Conservation (phyloP, 768 basidiomycete species). For the Phlebiopsis gigantea region DNA sequence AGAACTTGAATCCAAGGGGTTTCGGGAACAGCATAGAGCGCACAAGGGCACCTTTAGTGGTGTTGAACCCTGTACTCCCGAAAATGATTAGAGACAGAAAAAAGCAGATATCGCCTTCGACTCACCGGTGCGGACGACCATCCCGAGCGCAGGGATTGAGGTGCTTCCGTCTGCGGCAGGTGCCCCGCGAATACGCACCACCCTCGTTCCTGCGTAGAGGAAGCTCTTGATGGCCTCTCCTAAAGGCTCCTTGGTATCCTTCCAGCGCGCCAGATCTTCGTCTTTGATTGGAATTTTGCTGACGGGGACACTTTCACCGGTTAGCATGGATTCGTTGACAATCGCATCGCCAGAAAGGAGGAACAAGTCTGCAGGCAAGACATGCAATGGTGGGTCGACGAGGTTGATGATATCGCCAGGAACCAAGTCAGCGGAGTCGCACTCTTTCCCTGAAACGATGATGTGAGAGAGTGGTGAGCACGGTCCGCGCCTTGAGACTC, state of each 20-base stretch:
- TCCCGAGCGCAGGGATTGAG: conserved; percentile 62
- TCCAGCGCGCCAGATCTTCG: conserved; percentile 69
- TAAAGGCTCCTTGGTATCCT: conserved; percentile 49
- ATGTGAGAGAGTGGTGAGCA: background rate
- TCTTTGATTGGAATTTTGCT: conserved; percentile 85
- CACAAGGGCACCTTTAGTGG: conserved; percentile 93
- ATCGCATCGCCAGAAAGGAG: conserved; percentile 95
- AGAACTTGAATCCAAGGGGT: conserved; percentile 98
- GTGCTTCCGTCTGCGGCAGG: conserved; percentile 46
- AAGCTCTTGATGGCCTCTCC: conserved; percentile 76
- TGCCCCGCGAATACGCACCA: conserved; percentile 76
- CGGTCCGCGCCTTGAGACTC: conserved; percentile 22
- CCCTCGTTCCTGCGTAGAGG: conserved; percentile 84
- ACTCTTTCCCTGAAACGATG: conserved; percentile 49
- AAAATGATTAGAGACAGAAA: background rate
- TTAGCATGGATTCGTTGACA: conserved; percentile 98
- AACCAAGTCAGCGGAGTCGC: conserved; percentile 75
- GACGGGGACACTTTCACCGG: conserved; percentile 96
- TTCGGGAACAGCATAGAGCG: conserved; percentile 99
- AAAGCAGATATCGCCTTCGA: background rate
- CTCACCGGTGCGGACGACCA: conserved; percentile 84
- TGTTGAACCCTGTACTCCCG: conserved; percentile 71
- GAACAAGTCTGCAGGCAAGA: conserved; percentile 87
- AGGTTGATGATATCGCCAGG: conserved; percentile 92
- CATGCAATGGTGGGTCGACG: conserved; percentile 63